phyloP scores from a whole-genome alignment of 139 green algal genomes.

The Microglena sp. region DNA sequence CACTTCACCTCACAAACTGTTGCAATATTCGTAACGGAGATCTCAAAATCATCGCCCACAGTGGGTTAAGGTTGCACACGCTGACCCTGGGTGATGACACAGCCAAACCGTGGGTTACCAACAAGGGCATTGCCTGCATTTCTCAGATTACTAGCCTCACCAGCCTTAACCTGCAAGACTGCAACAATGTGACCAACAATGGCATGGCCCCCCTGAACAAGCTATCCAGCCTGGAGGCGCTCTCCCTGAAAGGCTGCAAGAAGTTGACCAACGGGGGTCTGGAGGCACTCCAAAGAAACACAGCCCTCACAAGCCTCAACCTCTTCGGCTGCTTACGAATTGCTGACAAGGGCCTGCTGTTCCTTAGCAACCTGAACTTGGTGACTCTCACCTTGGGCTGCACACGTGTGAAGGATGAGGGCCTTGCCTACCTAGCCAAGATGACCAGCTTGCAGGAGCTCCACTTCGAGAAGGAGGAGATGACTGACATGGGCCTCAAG shows the following conservation, averaged over 20 bases:
- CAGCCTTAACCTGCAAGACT: slow-evolving; percentile 32
- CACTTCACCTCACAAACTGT: slow-evolving; percentile 19
- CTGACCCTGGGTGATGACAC: slow-evolving; percentile 34
- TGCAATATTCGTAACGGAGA: slow-evolving; percentile 25
- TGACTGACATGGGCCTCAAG: slow-evolving; percentile 10
- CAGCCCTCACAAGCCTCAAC: slow-evolving; percentile 16
- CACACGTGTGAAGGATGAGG: slow-evolving; percentile 28
- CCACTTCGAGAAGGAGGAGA: slow-evolving; percentile 16
- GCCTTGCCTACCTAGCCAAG: slow-evolving; percentile 14
- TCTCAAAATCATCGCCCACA: slow-evolving; percentile 17
- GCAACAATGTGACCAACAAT: slow-evolving; percentile 24
- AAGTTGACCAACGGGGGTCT: slow-evolving; percentile 30
- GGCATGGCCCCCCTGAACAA: slow-evolving; percentile 10
- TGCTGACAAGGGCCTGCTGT: slow-evolving; percentile 22
- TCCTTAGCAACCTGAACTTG: slow-evolving; percentile 15
- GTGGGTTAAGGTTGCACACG: slow-evolving; percentile 12
- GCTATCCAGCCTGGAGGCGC: slow-evolving; percentile 9
- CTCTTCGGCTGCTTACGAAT: slow-evolving; percentile 24
- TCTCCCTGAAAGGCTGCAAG: slow-evolving; percentile 29
- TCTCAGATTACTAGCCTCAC: slow-evolving; percentile 12
- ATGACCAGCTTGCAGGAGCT: slow-evolving; percentile 21
- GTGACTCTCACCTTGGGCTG: slow-evolving; percentile 18
- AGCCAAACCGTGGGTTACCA: slow-evolving; percentile 27
- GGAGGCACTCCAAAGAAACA: slow-evolving; percentile 17
- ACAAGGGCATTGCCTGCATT: slow-evolving; percentile 20